A percentile compares a stretch with the other conserved stretches of the same genome.
Conservation (phyloP, 2,329 filamentous ascomycete genomes). For the Penicillium sp. region DNA sequence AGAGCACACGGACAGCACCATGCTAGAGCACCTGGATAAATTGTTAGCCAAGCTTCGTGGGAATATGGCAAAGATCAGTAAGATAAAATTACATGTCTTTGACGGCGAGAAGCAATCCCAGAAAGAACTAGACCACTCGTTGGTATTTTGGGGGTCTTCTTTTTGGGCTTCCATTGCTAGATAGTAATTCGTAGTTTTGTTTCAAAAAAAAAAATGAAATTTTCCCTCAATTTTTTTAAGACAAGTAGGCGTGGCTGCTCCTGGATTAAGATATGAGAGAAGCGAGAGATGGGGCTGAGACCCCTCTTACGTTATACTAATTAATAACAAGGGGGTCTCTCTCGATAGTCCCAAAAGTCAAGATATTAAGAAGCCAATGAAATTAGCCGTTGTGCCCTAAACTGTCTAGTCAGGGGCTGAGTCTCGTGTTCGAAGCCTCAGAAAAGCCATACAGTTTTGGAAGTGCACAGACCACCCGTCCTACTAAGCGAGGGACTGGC, state of each 20-base stretch:
- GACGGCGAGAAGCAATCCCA: not conserved
- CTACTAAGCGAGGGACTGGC: too few relatives aligned
- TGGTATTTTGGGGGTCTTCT: not conserved
- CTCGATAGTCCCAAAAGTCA: not conserved
- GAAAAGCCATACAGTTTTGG: not conserved
- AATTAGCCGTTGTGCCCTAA: not conserved
- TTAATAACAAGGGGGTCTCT: not conserved
- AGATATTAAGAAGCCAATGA: not conserved
- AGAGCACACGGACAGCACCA: not conserved
- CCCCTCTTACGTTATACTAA: too few relatives aligned
- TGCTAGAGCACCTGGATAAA: not conserved
- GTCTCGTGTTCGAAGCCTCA: not conserved
- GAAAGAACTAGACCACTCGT: not conserved
- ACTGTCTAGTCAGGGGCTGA: not conserved
- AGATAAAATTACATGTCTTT: not conserved
- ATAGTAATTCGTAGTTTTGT: too few relatives aligned
- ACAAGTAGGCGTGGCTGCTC: too few relatives aligned
- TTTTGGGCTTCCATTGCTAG: not conserved
- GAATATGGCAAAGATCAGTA: not conserved
- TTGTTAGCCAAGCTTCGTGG: not conserved
- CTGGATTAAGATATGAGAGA: too few relatives aligned
- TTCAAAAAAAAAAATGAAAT: too few relatives aligned
- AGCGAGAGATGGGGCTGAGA: too few relatives aligned
- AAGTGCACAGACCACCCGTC: not conserved
- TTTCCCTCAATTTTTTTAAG: too few relatives aligned